phyloP scores from a whole-genome alignment of 2,329 filamentous ascomycete species.

The Stagonosporopsis chrysanthemi region DNA sequence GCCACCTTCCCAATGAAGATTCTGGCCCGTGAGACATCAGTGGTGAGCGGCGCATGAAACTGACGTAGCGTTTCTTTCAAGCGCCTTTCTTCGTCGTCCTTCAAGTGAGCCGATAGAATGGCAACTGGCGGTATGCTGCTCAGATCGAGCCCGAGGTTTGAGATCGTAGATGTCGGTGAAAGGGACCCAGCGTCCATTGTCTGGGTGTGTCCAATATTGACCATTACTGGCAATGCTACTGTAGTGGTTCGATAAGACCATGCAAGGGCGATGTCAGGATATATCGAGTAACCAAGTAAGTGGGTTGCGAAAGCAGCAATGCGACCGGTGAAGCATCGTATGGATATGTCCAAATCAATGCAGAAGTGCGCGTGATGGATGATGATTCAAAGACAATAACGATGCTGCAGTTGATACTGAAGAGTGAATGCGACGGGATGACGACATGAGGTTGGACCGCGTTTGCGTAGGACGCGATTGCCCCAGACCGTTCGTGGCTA shows the following conservation, averaged over 20 bases:
- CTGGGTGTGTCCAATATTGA: constrained; percentile 31
- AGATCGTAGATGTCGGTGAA: constrained; percentile 28
- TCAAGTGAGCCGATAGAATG: constrained; percentile 74
- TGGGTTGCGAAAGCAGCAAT: constrained; percentile 24
- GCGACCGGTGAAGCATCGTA: constrained; percentile 29
- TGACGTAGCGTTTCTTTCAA: constrained; percentile 69
- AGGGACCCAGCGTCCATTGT: constrained; percentile 27
- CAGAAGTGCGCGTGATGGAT: constrained; percentile 2
- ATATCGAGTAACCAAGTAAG: constrained; percentile 34
- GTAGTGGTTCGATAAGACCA: constrained; percentile 32
- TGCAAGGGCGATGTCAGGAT: constrained; percentile 40
- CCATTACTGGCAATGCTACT: constrained; percentile 29
- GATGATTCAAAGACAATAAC: neutral
- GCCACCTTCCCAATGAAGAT: constrained; percentile 78
- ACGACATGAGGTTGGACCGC: constrained; percentile 25
- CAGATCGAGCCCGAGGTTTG: constrained; percentile 46
- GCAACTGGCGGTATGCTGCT: constrained; percentile 69
- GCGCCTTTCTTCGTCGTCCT: constrained; percentile 66
- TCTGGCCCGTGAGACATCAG: constrained; percentile 73
- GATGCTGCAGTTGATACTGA: neutral
- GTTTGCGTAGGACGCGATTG: constrained; percentile 1
- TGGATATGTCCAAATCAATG: constrained; percentile 12
- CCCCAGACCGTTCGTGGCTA: constrained; percentile 11
- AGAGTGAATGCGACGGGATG: constrained; percentile 17
- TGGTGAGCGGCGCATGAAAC: constrained; percentile 67